Percentiles rank a stretch among this genome's conserved stretches.
phyloP scores from a whole-genome alignment of 2,329 filamentous ascomycete species.

The Cladosporium sp. region DNA sequence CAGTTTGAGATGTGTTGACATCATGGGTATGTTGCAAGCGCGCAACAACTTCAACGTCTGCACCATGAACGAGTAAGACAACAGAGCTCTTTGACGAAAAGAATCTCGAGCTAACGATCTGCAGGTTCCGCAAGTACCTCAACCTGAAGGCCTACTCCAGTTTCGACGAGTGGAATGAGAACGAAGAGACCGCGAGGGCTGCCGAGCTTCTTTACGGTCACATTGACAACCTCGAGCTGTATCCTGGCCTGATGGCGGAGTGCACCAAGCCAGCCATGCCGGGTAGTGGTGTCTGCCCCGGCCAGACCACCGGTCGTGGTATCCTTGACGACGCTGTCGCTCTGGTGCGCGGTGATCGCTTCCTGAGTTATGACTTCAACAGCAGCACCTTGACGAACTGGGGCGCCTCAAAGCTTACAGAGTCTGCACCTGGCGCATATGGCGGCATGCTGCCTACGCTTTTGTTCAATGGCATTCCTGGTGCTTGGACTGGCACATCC shows the following conservation, averaged over 20 bases:
- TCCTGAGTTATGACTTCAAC: constrained; percentile 47
- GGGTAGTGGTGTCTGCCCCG: constrained; percentile 44
- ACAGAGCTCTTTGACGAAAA: not conserved
- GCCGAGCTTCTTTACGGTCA: constrained; percentile 49
- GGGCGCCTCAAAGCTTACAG: constrained; percentile 45
- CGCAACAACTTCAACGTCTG: constrained; percentile 36
- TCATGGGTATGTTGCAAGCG: constrained; percentile 47
- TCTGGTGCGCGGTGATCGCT: constrained; percentile 44
- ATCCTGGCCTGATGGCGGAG: constrained; percentile 55
- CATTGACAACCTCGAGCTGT: constrained; percentile 53
- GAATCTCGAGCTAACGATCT: not conserved
- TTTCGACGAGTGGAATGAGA: constrained; percentile 34
- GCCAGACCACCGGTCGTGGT: constrained; percentile 43
- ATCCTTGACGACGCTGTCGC: constrained; percentile 48
- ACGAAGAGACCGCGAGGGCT: constrained; percentile 34
- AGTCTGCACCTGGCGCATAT: constrained; percentile 38
- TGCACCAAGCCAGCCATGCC: constrained; percentile 51
- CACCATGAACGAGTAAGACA: constrained; percentile 47
- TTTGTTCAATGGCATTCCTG: constrained; percentile 46
- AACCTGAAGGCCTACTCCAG: constrained; percentile 34
- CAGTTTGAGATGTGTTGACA: constrained; percentile 45
- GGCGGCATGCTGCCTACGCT: constrained; percentile 41
- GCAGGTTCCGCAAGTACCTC: constrained; percentile 33
- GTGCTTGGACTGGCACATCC: constrained; percentile 47
- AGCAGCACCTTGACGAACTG: constrained; percentile 47